Conservation (phyloP, 2,329 filamentous ascomycete genomes). For the Penicillium sp. region DNA sequence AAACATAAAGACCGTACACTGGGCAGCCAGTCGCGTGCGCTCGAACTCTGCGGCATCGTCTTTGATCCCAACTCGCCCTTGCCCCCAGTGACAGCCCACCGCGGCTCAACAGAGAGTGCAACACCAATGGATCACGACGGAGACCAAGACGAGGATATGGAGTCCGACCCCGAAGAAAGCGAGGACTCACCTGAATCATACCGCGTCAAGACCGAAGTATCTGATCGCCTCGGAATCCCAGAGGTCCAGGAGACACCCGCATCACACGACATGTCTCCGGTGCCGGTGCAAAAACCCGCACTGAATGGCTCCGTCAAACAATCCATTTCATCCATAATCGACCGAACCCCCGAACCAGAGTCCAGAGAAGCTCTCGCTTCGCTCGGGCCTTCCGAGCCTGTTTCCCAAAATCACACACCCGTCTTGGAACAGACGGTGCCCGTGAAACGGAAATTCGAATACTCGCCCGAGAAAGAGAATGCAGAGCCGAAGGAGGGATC, state of each 20-base stretch:
- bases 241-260: conserved; percentile 11
- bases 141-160: conserved; percentile 33
- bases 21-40: conserved; percentile 40
- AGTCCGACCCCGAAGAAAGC: conserved; percentile 19
- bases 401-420: conserved; percentile 17
- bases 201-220: conserved; percentile 30
- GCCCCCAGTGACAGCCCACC: conserved; percentile 32
- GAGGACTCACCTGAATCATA: conserved; percentile 12
- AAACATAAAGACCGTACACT: conserved; percentile 43
- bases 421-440: conserved; percentile 17
- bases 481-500: conserved; percentile 24
- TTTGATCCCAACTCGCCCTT: conserved; percentile 40
- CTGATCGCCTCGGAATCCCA: conserved; percentile 22
- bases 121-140: conserved; percentile 30
- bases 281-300: conserved; percentile 15
- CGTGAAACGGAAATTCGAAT: conserved; percentile 23
- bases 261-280: conserved; percentile 11
- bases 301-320: conserved; percentile 37
- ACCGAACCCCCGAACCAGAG: conserved; percentile 30
- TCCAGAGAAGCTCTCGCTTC: conserved; percentile 24
- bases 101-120: conserved; percentile 37
- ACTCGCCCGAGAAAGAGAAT: conserved; percentile 26
- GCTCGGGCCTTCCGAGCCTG: conserved; percentile 21
- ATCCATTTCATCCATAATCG: conserved; percentile 42
- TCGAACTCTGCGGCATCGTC: conserved; percentile 41